These are phyloP conservation scores for Juglanconis juglandina DNA, from an alignment of 2,329 filamentous ascomycete genomes.

Conservation along the genomic window DNA sequence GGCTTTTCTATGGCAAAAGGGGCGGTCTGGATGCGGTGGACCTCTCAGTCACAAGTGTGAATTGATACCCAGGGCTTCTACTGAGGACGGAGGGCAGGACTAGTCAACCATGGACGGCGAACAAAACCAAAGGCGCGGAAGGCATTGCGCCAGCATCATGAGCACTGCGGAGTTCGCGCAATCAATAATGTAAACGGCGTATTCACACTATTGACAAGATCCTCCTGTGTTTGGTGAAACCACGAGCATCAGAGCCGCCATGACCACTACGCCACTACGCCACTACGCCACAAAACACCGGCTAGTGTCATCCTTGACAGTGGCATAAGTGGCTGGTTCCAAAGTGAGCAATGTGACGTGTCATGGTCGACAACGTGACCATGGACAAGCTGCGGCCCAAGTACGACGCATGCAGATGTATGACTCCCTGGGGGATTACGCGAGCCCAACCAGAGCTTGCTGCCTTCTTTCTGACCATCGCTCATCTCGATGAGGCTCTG, in stretches of 20 bases:
- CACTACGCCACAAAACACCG: background rate
- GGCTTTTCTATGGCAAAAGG: background rate
- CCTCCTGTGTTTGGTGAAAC: background rate
- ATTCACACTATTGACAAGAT: background rate
- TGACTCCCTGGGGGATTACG: background rate
- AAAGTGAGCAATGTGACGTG: background rate
- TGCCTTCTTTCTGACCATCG: background rate
- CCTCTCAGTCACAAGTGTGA: constrained; percentile 6
- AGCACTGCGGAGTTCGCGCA: constrained; percentile 4
- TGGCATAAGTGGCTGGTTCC: background rate
- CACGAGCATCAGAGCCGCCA: background rate
- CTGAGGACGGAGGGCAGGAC: constrained; percentile 1
- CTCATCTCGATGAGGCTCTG: background rate
- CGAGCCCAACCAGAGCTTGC: background rate
- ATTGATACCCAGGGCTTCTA: constrained; percentile 7
- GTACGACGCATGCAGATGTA: background rate
- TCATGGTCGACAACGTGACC: background rate
- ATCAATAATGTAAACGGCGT: background rate
- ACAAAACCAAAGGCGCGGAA: background rate
- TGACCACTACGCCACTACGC: background rate
- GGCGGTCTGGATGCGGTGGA: background rate
- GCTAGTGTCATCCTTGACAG: background rate
- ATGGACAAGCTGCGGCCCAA: background rate
- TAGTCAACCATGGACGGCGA: constrained; percentile 1
- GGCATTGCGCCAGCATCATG: background rate